A percentile compares a stretch with the other conserved stretches of the same genome.
These are phyloP conservation scores for Tulasnella calospora DNA, from an alignment of 768 basidiomycete genomes.

Conservation along the genomic window DNA sequence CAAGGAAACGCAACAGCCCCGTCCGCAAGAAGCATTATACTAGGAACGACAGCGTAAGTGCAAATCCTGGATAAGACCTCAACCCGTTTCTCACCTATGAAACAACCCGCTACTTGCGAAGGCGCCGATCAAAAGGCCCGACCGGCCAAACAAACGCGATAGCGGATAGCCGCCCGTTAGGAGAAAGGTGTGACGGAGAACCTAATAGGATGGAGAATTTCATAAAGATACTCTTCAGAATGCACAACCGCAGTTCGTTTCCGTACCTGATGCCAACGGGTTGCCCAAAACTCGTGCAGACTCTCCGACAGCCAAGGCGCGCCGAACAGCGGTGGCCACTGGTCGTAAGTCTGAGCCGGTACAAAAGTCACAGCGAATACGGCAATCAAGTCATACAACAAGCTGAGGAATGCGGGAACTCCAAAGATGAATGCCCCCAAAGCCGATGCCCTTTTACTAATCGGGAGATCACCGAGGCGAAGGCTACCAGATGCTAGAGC, in stretches of 20 bases:
- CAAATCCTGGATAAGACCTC: background rate
- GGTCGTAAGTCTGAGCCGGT: background rate
- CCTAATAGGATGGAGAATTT: background rate
- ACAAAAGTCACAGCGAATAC: constrained; percentile 10
- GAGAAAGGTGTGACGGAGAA: constrained; percentile 27
- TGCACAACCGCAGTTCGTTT: background rate
- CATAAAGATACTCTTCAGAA: background rate
- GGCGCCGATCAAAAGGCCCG: constrained; percentile 2
- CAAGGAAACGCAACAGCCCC: constrained; percentile 1
- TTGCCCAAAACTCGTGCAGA: constrained; percentile 27
- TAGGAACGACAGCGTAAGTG: background rate
- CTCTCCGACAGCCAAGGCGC: constrained; percentile 9
- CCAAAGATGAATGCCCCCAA: background rate
- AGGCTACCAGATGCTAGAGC: background rate
- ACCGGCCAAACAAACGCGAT: background rate
- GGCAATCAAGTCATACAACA: constrained; percentile 21
- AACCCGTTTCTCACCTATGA: background rate
- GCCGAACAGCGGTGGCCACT: constrained; percentile 27
- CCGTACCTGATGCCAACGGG: constrained; percentile 26
- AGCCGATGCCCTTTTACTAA: background rate
- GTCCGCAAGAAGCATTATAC: constrained; percentile 13
- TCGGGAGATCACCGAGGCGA: background rate
- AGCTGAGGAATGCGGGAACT: constrained; percentile 4
- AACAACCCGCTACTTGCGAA: constrained; percentile 11
- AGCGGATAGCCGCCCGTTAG: constrained; percentile 26